These are phyloP conservation scores for Pseudocercospora eumusae DNA, from an alignment of 2,329 filamentous ascomycete species.

Conservation along the genomic window DNA sequence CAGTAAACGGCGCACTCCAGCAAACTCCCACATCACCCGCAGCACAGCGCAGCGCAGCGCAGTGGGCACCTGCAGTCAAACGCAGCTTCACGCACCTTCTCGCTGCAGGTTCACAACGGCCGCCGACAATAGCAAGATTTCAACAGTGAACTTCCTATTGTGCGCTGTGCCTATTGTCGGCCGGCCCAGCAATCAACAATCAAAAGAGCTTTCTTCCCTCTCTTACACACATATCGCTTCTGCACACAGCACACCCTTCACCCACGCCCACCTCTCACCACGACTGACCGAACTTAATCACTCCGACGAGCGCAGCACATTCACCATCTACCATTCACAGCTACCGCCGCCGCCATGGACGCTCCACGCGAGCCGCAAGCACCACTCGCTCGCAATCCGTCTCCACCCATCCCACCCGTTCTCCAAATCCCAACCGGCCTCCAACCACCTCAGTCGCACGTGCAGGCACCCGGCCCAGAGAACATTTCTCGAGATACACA, in stretches of 20 bases:
- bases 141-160: background rate
- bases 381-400: background rate
- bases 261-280: background rate
- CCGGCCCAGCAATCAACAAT: background rate
- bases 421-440: background rate
- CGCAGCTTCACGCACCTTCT: slow-evolving; percentile 1
- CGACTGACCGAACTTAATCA: background rate
- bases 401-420: background rate
- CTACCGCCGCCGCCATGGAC: slow-evolving; percentile 6
- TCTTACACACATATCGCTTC: background rate
- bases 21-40: background rate
- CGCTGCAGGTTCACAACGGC: background rate
- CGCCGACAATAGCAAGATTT: slow-evolving; percentile 4
- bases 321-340: background rate
- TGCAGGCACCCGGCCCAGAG: slow-evolving; percentile 9
- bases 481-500: slow-evolving; percentile 5
- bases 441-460: background rate
- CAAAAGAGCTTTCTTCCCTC: slow-evolving; percentile 1
- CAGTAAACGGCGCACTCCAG: background rate
- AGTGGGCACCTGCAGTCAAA: background rate
- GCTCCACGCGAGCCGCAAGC: slow-evolving; percentile 4
- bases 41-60: too few species aligned
- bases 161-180: slow-evolving; percentile 6
- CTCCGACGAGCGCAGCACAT: background rate
- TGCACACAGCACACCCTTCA: background rate